Evolutionary conservation across 2,329 filamentous ascomycete genomes (phyloP), one percentile per base, ranked within the genome.

Genomic region (Fusarium sp.): DNA sequence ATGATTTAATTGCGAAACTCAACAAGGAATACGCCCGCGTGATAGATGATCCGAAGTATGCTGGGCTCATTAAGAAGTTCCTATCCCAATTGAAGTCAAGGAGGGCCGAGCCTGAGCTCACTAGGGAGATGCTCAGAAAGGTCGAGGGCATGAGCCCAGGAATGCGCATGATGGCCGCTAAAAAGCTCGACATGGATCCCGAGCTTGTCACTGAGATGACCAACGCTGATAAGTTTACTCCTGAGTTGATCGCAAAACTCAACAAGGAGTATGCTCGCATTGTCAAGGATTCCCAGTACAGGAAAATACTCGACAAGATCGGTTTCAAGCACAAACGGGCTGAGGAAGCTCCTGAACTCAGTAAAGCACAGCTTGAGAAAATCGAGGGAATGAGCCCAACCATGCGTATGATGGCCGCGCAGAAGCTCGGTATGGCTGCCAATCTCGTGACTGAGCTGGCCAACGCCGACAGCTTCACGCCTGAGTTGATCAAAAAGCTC

Each of bases 401-500:
- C 5, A 9, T 55, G 4, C 58, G 60, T 12, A 3, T 8, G 6
- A 1, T 31, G 15, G 37, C 33, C 23, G 58, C 42, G 15, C 8
- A 49, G 4, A 28, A 18, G 26, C 42, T 63, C 18, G 36, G 36
- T 12, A 36, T 63, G 4, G 2, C 37, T 8, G 6, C 15, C 2
- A 13, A 20, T 8, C 33, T 64, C 7, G 16, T 16, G 23, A 6
- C 16, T 4, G 41, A 62, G 28, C 33, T 63, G 16, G n/a, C 11
- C 2, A 38, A 23, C 7, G 33, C 36, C 9, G 12, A 20, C 11
- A 46, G 34, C 42, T 33, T 63, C 8, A 30, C 12, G 11, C 42
- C 60, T 1, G 8, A 23, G 9, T 26, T 63, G 34, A n/a, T 57
- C 9, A 26, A 50, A 20, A 57, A 44, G 28, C 37, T 63, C 13